Conservation (phyloP, 2,329 filamentous ascomycete species). For the Calonectria henricotiae region DNA sequence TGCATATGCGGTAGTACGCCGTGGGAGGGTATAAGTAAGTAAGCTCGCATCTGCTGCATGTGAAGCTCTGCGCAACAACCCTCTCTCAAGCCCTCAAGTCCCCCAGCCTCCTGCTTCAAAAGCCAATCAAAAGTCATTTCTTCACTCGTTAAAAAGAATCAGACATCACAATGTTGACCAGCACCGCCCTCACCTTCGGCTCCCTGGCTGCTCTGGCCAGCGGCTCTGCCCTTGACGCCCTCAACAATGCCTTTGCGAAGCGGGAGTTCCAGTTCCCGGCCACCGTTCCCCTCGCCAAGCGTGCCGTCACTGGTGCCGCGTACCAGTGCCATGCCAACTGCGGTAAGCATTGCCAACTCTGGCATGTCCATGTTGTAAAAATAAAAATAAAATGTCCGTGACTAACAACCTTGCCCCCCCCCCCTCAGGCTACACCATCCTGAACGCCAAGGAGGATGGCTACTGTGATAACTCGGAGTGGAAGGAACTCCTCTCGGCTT, state of each 20-base stretch:
- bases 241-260: constrained; percentile 39
- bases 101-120: neutral
- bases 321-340: constrained; percentile 69
- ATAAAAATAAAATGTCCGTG: no score
- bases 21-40: constrained; percentile 48
- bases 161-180: constrained; percentile 52
- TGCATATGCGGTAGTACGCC: neutral
- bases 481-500: constrained; percentile 61
- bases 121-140: constrained; percentile 5
- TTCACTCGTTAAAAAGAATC: constrained; percentile 35
- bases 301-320: constrained; percentile 60
- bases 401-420: neutral
- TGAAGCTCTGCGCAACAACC: constrained; percentile 32
- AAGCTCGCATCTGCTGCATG: constrained; percentile 28
- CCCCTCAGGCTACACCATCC: constrained; percentile 53
- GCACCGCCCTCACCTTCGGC: constrained; percentile 52
- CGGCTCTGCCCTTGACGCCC: constrained; percentile 38
- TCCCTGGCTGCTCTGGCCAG: constrained; percentile 51
- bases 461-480: constrained; percentile 60
- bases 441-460: constrained; percentile 47
- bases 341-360: constrained; percentile 57
- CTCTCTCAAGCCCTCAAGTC: neutral
- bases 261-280: constrained; percentile 53
- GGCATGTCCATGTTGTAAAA: no score
- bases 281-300: constrained; percentile 58